A percentile compares a stretch with the other conserved stretches of the same genome.
phyloP scores from a whole-genome alignment of 148 eudicot species.

The Rhododendron williamsianum region DNA sequence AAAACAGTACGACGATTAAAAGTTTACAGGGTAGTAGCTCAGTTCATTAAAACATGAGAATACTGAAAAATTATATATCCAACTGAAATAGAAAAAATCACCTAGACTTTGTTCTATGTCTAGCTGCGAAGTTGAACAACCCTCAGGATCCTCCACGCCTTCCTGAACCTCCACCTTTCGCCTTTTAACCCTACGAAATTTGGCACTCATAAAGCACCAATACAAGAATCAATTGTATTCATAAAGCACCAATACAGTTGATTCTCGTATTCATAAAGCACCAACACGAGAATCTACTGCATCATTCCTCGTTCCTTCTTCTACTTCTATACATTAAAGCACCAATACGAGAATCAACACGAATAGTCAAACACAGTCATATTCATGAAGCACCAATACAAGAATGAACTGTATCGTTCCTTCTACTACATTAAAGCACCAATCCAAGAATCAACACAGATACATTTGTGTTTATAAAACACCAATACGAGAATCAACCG shows the following conservation, averaged over 20 bases:
- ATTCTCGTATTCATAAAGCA: no score
- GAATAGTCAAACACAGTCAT: no score
- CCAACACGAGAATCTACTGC: no score
- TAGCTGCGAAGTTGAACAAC: slow-evolving; percentile 37
- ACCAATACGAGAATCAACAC: no score
- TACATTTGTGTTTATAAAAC: neutral
- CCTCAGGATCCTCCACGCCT: slow-evolving; percentile 19
- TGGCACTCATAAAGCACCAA: neutral
- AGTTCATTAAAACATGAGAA: neutral
- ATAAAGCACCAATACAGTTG: neutral
- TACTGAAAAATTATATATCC: neutral
- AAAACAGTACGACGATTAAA: neutral
- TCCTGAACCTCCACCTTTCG: slow-evolving; percentile 48
- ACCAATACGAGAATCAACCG: neutral
- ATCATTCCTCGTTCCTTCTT: no score
- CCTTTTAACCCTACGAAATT: slow-evolving; percentile 47
- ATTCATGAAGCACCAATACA: no score
- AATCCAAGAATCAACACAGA: no score
- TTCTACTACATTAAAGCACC: no score
- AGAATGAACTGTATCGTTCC: no score
- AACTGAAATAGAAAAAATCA: neutral
- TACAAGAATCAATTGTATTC: neutral
- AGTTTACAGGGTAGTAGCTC: neutral
- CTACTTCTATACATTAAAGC: no score
- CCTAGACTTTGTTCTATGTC: slow-evolving; percentile 19